Evolutionary conservation across 148 eudicot genomes (phyloP).

Genomic region (Amaranthus hypochondriacus): DNA sequence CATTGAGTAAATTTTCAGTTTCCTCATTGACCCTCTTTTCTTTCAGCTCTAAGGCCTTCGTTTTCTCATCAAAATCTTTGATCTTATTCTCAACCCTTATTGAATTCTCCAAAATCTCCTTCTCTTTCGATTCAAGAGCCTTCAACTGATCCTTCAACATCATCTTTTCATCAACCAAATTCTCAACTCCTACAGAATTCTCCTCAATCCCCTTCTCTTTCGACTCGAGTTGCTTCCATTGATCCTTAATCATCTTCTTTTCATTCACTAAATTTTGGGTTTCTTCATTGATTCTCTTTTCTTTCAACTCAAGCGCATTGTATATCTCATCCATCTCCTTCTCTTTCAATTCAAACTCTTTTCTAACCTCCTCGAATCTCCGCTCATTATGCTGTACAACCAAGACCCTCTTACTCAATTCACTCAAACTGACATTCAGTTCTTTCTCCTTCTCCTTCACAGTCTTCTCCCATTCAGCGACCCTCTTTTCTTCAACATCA

Average conservation of each 20-base stretch:
- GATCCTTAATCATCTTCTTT: not conserved
- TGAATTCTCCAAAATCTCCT: not conserved
- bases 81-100: not conserved
- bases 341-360: not conserved
- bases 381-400: too few relatives aligned
- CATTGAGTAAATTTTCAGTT: not conserved
- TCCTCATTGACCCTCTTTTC: slow-evolving; percentile 1
- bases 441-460: slow-evolving; percentile 1
- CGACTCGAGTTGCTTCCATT: not conserved
- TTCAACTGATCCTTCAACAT: not conserved
- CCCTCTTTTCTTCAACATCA: not conserved
- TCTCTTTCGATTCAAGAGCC: not conserved
- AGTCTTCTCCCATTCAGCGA: not conserved
- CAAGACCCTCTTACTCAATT: too few relatives aligned
- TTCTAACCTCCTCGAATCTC: not conserved
- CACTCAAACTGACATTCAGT: not conserved
- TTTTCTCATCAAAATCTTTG: not conserved
- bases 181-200: not conserved
- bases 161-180: not conserved
- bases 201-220: slow-evolving; percentile 5
- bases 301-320: not conserved
- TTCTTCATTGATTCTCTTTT: too few relatives aligned
- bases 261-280: too few relatives aligned
- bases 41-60: not conserved
- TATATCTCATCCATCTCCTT: not conserved